Conservation (phyloP, 495 filamentous ascomycete species). For the Chlorociboria aeruginascens region DNA sequence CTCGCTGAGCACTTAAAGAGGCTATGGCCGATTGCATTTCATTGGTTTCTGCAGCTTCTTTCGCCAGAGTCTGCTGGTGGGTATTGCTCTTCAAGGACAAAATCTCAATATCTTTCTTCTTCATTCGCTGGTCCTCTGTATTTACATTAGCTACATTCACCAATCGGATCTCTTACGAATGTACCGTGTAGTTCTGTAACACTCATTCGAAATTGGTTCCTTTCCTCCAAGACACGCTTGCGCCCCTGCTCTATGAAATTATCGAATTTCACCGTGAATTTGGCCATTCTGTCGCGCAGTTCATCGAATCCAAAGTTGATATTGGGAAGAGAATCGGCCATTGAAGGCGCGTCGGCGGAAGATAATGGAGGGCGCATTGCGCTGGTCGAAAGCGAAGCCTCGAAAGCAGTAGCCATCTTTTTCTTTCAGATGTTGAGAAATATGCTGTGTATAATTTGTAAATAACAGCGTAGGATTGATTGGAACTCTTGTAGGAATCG, state of each 20-base stretch:
- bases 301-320: conserved; percentile 97
- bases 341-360: conserved; percentile 28
- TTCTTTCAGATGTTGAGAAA: conserved; percentile 2
- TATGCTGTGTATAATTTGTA: not conserved
- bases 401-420: conserved; percentile 57
- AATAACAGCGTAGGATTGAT: not conserved
- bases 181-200: conserved; percentile 81
- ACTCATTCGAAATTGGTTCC: conserved; percentile 86
- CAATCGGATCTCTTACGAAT: not conserved
- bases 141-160: not conserved
- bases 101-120: conserved; percentile 77
- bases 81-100: conserved; percentile 62
- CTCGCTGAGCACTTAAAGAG: conserved; percentile 60
- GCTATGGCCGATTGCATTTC: conserved; percentile 80
- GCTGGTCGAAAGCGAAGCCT: conserved; percentile 65
- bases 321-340: conserved; percentile 71
- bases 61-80: conserved; percentile 68
- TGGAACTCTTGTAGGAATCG: not conserved
- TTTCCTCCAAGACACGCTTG: conserved; percentile 79
- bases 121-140: conserved; percentile 81
- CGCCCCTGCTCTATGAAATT: conserved; percentile 85
- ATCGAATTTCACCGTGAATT: conserved; percentile 85
- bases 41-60: conserved; percentile 74
- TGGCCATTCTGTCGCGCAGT: conserved; percentile 85
- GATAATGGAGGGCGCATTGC: conserved; percentile 57